Conservation (phyloP, 1,284 basidiomycete genomes). For the Malassezia pachydermatis region DNA sequence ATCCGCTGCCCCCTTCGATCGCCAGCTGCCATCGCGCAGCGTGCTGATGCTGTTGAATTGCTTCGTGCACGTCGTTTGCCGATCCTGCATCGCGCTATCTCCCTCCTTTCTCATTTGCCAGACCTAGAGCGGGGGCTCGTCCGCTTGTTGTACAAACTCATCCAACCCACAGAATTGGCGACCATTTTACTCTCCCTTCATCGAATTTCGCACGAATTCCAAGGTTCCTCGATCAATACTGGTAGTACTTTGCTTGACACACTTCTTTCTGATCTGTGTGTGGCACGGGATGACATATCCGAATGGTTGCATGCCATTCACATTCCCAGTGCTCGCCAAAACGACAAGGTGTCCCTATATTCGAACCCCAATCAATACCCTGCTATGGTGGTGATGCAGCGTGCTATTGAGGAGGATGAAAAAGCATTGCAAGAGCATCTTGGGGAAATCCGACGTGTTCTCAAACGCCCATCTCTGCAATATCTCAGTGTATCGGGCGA, state of each 20-base stretch:
- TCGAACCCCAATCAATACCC: conserved; percentile 62
- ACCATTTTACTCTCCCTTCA: conserved; percentile 66
- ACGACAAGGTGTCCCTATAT: conserved; percentile 67
- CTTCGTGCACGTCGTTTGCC: conserved; percentile 54
- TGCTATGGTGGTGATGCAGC: conserved; percentile 55
- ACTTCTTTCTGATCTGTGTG: conserved; percentile 62
- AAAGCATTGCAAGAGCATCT: conserved; percentile 68
- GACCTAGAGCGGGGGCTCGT: conserved; percentile 81
- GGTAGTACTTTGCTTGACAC: conserved; percentile 60
- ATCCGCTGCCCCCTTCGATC: conserved; percentile 73
- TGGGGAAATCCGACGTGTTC: conserved; percentile 58
- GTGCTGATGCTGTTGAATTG: conserved; percentile 75
- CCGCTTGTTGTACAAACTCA: conserved; percentile 74
- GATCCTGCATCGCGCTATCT: conserved; percentile 57
- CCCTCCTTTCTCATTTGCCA: conserved; percentile 56
- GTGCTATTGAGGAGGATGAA: conserved; percentile 58
- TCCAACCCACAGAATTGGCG: conserved; percentile 71
- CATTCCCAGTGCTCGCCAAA: conserved; percentile 60
- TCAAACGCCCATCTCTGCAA: conserved; percentile 66
- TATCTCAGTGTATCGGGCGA: conserved; percentile 58
- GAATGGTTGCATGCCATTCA: conserved; percentile 58
- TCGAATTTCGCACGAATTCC: conserved; percentile 63
- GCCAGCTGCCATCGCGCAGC: conserved; percentile 57
- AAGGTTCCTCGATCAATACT: conserved; percentile 52
- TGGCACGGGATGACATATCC: conserved; percentile 56